phyloP scores from a whole-genome alignment of 2,329 filamentous ascomycete genomes.

The Colletotrichum camelliae region DNA sequence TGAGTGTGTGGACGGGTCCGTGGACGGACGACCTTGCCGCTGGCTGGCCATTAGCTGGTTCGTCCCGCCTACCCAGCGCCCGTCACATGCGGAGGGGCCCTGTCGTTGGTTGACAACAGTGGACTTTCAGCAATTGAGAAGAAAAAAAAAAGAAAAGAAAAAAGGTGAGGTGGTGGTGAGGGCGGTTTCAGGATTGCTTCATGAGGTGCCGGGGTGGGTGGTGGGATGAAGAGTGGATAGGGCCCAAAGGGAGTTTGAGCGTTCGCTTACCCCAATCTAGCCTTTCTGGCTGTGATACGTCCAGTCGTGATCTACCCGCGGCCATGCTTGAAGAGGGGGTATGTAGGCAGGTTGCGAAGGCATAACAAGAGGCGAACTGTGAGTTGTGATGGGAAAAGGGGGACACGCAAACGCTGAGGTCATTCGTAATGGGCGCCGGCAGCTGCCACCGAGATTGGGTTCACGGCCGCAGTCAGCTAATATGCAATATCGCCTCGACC shows the following conservation, averaged over 20 bases:
- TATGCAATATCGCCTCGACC: neutral
- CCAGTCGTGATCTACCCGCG: neutral
- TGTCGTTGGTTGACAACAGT: neutral
- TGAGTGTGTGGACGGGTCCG: neutral
- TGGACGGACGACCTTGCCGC: neutral
- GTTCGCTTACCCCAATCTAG: neutral
- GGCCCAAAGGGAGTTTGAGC: conserved; percentile 1
- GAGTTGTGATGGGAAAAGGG: neutral
- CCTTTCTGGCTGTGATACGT: neutral
- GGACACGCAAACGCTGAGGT: neutral
- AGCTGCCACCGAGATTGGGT: neutral
- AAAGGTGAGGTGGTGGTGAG: neutral
- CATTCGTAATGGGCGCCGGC: neutral
- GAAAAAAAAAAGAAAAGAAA: neutral
- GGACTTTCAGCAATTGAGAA: neutral
- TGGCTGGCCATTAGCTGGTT: conserved; percentile 12
- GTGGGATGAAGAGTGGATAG: conserved; percentile 4
- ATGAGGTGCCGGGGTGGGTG: conserved; percentile 30
- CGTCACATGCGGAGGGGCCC: neutral
- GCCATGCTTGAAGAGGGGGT: neutral
- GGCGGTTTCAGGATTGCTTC: conserved; percentile 49
- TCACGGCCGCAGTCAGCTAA: neutral
- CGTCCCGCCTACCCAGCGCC: conserved; percentile 4
- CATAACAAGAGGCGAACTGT: neutral
- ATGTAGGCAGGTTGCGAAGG: neutral